Percentiles rank a stretch among this genome's conserved stretches.
These are phyloP conservation scores for Curvularia eragrostidis DNA, from an alignment of 2,329 filamentous ascomycete genomes.

Conservation along the genomic window DNA sequence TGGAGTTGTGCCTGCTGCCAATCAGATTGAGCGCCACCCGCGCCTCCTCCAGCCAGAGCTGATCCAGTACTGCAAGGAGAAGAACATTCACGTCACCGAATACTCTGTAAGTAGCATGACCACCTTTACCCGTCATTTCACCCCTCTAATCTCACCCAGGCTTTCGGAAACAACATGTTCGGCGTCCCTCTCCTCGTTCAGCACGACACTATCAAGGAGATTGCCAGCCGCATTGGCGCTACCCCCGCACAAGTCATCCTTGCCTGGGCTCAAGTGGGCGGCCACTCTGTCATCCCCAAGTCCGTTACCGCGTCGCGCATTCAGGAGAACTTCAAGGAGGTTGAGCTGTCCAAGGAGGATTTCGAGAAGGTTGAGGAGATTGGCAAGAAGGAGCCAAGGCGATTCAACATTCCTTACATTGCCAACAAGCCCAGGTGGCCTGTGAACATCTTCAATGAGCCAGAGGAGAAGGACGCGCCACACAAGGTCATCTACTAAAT, in stretches of 20 bases:
- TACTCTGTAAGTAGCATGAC: slow-evolving; percentile 30
- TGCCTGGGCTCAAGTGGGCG: slow-evolving; percentile 79
- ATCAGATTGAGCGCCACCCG: slow-evolving; percentile 44
- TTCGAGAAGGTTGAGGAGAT: slow-evolving; percentile 51
- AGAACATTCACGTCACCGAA: slow-evolving; percentile 42
- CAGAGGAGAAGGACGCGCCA: slow-evolving; percentile 59
- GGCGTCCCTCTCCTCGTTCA: slow-evolving; percentile 52
- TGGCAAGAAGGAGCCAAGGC: slow-evolving; percentile 67
- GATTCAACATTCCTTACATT: slow-evolving; percentile 55
- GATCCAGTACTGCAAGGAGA: slow-evolving; percentile 39
- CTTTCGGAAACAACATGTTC: slow-evolving; percentile 65
- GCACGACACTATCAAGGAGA: slow-evolving; percentile 69
- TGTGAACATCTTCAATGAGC: slow-evolving; percentile 63
- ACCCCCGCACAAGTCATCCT: slow-evolving; percentile 81
- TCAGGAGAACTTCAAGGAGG: slow-evolving; percentile 43
- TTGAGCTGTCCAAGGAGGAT: slow-evolving; percentile 37
- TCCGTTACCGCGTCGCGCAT: slow-evolving; percentile 42
- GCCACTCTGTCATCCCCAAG: slow-evolving; percentile 44
- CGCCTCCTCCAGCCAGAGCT: slow-evolving; percentile 38
- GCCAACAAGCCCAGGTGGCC: slow-evolving; percentile 62
- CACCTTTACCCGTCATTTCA: slow-evolving; percentile 56
- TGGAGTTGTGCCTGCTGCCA: slow-evolving; percentile 36
- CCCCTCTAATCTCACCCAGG: slow-evolving; percentile 66
- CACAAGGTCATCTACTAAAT: slow-evolving; percentile 53
- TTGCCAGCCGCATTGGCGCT: slow-evolving; percentile 66